phyloP scores from a whole-genome alignment of 1,284 basidiomycete genomes.

The Apiotrichum brassicae region DNA sequence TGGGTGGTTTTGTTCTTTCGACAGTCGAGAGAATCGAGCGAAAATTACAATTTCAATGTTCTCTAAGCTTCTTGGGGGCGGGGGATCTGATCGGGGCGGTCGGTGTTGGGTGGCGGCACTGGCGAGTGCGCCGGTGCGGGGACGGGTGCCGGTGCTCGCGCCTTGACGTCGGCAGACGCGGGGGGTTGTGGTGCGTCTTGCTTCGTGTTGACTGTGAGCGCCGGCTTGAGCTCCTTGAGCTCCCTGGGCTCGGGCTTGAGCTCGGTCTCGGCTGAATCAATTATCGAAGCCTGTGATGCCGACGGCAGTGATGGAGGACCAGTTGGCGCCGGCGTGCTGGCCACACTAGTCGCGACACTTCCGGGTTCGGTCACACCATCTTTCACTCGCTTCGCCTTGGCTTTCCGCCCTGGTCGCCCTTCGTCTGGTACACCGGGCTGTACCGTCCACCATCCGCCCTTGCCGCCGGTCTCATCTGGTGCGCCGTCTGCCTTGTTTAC shows the following conservation, averaged over 20 bases:
- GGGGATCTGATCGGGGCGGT: too few species aligned
- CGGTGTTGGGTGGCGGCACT: too few species aligned
- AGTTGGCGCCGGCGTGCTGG: slow-evolving; percentile 1
- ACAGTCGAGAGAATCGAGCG: too few species aligned
- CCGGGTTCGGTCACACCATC: not conserved
- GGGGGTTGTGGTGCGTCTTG: too few species aligned
- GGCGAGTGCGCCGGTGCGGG: too few species aligned
- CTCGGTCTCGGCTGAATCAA: not conserved
- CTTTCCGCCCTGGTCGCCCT: slow-evolving; percentile 44
- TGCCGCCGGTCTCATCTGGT: slow-evolving; percentile 40
- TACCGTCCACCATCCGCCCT: slow-evolving; percentile 48
- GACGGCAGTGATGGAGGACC: not conserved
- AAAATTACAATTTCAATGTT: too few species aligned
- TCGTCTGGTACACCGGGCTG: slow-evolving; percentile 44
- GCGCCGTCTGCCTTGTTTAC: slow-evolving; percentile 43
- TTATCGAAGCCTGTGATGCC: not conserved
- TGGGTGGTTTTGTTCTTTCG: too few species aligned
- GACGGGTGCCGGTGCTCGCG: too few species aligned
- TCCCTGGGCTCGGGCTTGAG: not conserved
- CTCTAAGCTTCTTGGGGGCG: too few species aligned
- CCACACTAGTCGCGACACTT: not conserved
- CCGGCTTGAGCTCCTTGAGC: not conserved
- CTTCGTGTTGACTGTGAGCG: too few species aligned
- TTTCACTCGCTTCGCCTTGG: slow-evolving; percentile 28
- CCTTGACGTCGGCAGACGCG: too few species aligned